Conservation (phyloP, 768 basidiomycete genomes). For the Royoungia palumana region DNA sequence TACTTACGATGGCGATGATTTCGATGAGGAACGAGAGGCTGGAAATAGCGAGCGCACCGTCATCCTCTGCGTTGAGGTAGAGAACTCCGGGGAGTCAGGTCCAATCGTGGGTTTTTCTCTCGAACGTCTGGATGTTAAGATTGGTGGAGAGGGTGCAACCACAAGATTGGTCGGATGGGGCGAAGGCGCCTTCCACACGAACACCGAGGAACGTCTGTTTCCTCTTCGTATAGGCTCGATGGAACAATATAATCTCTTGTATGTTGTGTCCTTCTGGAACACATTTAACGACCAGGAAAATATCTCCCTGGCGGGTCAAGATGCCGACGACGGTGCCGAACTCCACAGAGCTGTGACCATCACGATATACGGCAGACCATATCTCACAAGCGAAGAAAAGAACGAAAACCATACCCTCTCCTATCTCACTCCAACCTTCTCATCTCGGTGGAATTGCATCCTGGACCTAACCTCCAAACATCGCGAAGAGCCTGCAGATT, state of each 20-base stretch:
- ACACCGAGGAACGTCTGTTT: constrained; percentile 49
- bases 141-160: constrained; percentile 66
- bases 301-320: constrained; percentile 30
- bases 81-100: constrained; percentile 70
- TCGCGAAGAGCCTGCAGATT: constrained; percentile 18
- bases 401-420: constrained; percentile 16
- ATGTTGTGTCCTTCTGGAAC: constrained; percentile 79
- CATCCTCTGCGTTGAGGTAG: constrained; percentile 88
- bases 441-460: constrained; percentile 87
- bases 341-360: constrained; percentile 78
- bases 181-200: constrained; percentile 31
- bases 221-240: constrained; percentile 67
- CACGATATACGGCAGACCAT: constrained; percentile 73
- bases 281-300: constrained; percentile 54
- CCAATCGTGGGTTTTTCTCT: constrained; percentile 66
- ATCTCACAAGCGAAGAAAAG: constrained; percentile 28
- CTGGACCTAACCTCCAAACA: constrained; percentile 62
- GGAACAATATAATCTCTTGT: constrained; percentile 87
- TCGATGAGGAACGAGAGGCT: constrained; percentile 51
- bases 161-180: constrained; percentile 51
- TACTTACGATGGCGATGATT: constrained; percentile 26
- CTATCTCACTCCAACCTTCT: constrained; percentile 73
- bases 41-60: constrained; percentile 82
- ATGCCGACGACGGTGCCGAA: constrained; percentile 38
- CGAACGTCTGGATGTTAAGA: constrained; percentile 68